phyloP scores from a whole-genome alignment of 2,329 filamentous ascomycete species.

The Parascedosporium putredinis region DNA sequence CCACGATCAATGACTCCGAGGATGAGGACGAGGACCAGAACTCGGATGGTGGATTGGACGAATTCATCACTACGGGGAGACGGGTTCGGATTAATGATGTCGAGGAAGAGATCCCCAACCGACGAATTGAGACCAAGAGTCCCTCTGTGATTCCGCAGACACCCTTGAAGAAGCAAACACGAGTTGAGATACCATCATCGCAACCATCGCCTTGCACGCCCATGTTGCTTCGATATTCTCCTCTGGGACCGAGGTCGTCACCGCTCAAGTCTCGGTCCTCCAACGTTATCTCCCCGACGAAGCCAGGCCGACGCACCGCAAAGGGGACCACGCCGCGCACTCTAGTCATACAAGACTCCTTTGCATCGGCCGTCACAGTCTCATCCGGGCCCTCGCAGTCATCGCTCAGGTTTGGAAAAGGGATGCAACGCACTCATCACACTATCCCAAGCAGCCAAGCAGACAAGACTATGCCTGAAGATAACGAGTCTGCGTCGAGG shows the following conservation, averaged over 20 bases:
- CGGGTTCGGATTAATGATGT: not conserved
- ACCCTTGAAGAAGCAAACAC: constrained; percentile 21
- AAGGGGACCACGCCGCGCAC: constrained; percentile 15
- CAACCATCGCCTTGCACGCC: constrained; percentile 24
- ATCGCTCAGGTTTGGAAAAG: not conserved
- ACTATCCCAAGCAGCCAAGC: constrained; percentile 8
- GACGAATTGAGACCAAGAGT: constrained; percentile 4
- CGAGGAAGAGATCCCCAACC: not conserved
- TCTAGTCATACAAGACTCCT: constrained; percentile 36
- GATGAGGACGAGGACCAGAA: constrained; percentile 25
- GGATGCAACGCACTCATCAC: constrained; percentile 6
- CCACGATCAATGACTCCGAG: constrained; percentile 26
- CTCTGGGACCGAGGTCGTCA: constrained; percentile 21
- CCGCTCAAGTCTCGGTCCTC: constrained; percentile 27
- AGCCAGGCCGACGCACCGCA: constrained; percentile 13
- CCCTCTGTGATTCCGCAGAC: constrained; percentile 31
- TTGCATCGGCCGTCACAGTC: constrained; percentile 15
- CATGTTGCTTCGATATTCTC: constrained; percentile 28
- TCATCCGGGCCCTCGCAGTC: constrained; percentile 1
- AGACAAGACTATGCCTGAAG: constrained; percentile 6
- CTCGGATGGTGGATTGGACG: constrained; percentile 9
- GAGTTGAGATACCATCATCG: constrained; percentile 34
- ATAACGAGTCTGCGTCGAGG: not conserved
- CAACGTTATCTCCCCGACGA: constrained; percentile 15
- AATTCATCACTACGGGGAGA: not conserved